Conservation (phyloP, 2,329 filamentous ascomycete genomes). For the Colletotrichum sp. region DNA sequence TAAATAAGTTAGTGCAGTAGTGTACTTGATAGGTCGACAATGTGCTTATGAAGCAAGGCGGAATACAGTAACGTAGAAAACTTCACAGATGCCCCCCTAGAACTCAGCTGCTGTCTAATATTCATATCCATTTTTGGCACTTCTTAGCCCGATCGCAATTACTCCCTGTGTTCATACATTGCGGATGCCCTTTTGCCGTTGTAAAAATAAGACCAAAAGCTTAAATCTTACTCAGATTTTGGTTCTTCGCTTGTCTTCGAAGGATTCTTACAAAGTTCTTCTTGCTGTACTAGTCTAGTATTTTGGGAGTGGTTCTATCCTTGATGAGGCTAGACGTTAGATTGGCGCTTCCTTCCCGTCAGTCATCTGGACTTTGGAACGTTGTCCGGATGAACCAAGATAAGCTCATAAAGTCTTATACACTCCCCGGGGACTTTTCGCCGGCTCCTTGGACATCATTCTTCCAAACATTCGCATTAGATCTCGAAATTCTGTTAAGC, state of each 20-base stretch:
- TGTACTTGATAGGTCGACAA: too few relatives aligned
- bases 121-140: too few relatives aligned
- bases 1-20: too few relatives aligned
- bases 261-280: neutral
- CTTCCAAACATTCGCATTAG: too few relatives aligned
- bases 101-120: too few relatives aligned
- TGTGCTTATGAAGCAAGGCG: too few relatives aligned
- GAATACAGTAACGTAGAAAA: too few relatives aligned
- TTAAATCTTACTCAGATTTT: neutral
- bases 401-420: neutral
- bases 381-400: neutral
- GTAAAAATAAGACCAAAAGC: neutral
- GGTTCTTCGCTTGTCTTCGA: accelerated
- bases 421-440: accelerated
- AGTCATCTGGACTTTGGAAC: neutral
- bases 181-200: neutral
- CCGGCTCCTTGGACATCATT: too few relatives aligned
- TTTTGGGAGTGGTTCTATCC: neutral
- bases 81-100: too few relatives aligned
- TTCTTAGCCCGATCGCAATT: too few relatives aligned
- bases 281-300: neutral
- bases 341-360: neutral
- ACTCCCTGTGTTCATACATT: too few relatives aligned
- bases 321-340: neutral
- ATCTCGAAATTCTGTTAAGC: neutral